Percentiles rank a stretch among this genome's conserved stretches.
Evolutionary conservation across 306 rosid species (phyloP).

Genomic region (Vicia villosa): DNA sequence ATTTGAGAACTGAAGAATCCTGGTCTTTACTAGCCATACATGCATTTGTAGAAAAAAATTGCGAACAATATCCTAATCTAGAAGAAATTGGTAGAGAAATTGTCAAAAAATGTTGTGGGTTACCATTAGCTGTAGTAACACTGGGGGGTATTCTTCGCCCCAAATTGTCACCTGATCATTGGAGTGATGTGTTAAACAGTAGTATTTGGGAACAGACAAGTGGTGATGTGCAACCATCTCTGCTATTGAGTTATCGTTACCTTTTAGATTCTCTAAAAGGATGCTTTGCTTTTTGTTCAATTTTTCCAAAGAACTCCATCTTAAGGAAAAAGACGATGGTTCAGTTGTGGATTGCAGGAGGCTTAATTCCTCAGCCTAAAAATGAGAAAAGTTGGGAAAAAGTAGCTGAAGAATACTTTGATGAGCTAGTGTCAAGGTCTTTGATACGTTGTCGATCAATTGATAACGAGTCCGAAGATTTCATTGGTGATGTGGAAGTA

Average conservation of each 20-base stretch:
- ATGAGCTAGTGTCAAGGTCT: no score
- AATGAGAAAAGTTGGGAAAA: no score
- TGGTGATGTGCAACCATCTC: not conserved
- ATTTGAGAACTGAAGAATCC: no score
- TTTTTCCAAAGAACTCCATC: no score
- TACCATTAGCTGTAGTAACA: slow-evolving; percentile 49
- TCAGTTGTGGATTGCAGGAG: no score
- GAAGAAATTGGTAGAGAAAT: slow-evolving; percentile 37
- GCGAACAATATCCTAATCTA: not conserved
- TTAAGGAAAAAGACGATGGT: no score
- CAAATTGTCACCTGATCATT: not conserved
- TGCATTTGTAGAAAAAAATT: slow-evolving; percentile 18
- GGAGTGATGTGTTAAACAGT: not conserved
- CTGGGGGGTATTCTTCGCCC: slow-evolving; percentile 44
- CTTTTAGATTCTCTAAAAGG: slow-evolving; percentile 6
- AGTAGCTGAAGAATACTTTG: no score
- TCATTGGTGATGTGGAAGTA: no score
- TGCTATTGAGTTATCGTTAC: not conserved
- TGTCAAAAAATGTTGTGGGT: slow-evolving; percentile 31
- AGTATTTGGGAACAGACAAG: not conserved
- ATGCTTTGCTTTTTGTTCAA: not conserved
- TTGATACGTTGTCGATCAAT: no score
- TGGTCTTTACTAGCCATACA: slow-evolving; percentile 33
- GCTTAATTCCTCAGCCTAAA: no score
- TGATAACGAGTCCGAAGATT: no score